A percentile compares a stretch with the other conserved stretches of the same genome.
phyloP scores from a whole-genome alignment of 805 yeast species.

The Diddensiella transvaalensis region DNA sequence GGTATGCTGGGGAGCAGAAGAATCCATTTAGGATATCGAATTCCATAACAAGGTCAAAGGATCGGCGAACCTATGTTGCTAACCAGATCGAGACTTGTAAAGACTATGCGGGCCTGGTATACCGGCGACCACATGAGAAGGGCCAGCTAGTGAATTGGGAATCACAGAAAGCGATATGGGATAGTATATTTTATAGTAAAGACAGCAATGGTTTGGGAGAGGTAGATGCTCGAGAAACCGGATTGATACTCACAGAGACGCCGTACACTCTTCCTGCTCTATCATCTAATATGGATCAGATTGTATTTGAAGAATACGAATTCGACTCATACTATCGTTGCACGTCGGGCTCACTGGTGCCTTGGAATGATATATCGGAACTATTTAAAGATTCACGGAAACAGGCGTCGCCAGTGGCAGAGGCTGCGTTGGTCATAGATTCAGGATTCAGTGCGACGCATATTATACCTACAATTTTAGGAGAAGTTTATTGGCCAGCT shows the following conservation, averaged over 20 bases:
- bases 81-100: constrained; percentile 60
- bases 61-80: constrained; percentile 69
- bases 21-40: constrained; percentile 58
- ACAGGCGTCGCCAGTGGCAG: constrained; percentile 34
- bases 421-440: constrained; percentile 79
- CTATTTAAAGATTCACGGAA: constrained; percentile 26
- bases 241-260: constrained; percentile 71
- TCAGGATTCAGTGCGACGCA: constrained; percentile 86
- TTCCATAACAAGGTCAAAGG: constrained; percentile 69
- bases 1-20: constrained; percentile 39
- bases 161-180: constrained; percentile 86
- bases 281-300: constrained; percentile 82
- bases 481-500: constrained; percentile 72
- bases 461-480: constrained; percentile 79
- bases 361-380: constrained; percentile 48
- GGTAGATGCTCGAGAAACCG: constrained; percentile 44
- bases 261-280: constrained; percentile 79
- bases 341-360: constrained; percentile 45
- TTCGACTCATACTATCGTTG: constrained; percentile 67
- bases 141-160: constrained; percentile 94
- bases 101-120: constrained; percentile 69
- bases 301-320: constrained; percentile 90
- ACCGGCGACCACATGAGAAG: constrained; percentile 79
- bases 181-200: constrained; percentile 57
- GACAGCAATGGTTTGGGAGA: constrained; percentile 27